These are phyloP conservation scores for Fusarium pseudoanthophilum DNA, from an alignment of 2,329 filamentous ascomycete genomes.

Conservation along the genomic window DNA sequence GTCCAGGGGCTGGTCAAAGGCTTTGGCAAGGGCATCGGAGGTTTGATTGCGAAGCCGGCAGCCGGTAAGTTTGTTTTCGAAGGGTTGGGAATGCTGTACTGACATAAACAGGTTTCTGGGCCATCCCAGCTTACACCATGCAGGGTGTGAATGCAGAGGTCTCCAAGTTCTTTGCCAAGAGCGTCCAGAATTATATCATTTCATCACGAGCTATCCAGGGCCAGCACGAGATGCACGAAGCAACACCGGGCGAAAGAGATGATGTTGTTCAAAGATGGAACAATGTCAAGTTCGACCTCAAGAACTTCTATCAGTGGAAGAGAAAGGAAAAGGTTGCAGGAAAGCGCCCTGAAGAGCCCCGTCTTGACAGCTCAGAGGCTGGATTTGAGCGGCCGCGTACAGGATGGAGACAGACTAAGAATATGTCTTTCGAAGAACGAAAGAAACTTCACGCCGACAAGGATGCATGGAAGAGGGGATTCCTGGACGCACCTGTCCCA, in stretches of 20 bases:
- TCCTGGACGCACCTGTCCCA: conserved; percentile 31
- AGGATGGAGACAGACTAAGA: conserved; percentile 62
- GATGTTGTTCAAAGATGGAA: conserved; percentile 75
- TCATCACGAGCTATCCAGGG: conserved; percentile 81
- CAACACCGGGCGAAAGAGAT: conserved; percentile 67
- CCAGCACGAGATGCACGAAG: conserved; percentile 68
- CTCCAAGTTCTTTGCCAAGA: conserved; percentile 74
- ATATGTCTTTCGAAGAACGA: conserved; percentile 61
- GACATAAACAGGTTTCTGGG: conserved; percentile 63
- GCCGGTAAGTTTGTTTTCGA: conserved; percentile 65
- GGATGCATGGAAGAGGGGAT: conserved; percentile 53
- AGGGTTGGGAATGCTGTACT: background rate
- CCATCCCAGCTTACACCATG: conserved; percentile 82
- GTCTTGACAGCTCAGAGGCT: conserved; percentile 26
- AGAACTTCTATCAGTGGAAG: conserved; percentile 66
- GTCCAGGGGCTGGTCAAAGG: conserved; percentile 76
- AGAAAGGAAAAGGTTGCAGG: conserved; percentile 56
- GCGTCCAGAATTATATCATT: conserved; percentile 82
- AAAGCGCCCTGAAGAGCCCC: conserved; percentile 44
- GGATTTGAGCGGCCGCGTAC: conserved; percentile 49
- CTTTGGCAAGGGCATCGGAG: conserved; percentile 84
- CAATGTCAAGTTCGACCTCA: conserved; percentile 67
- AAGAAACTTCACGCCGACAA: conserved; percentile 62
- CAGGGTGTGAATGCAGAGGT: conserved; percentile 85
- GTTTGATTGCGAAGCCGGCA: conserved; percentile 82